Evolutionary conservation across 2,329 filamentous ascomycete species (phyloP).

Genomic region (Talaromyces islandicus): DNA sequence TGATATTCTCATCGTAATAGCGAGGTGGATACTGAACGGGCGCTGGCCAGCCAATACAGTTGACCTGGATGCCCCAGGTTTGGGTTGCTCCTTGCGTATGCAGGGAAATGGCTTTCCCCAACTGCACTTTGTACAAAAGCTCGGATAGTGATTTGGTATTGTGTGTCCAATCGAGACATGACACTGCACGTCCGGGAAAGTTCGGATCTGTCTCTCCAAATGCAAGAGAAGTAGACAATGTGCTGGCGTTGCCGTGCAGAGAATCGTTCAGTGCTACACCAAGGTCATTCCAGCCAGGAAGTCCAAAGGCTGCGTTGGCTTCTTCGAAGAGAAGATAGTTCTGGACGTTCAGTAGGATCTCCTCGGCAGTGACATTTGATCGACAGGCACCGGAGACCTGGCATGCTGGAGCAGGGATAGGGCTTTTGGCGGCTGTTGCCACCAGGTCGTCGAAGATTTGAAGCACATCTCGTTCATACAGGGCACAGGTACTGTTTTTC

Average conservation of each 20-base stretch:
- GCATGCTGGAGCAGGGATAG: neutral
- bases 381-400: slow-evolving; percentile 27
- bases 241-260: slow-evolving; percentile 30
- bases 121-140: slow-evolving; percentile 21
- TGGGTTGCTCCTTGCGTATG: slow-evolving; percentile 30
- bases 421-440: neutral
- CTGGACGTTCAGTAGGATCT: slow-evolving; percentile 28
- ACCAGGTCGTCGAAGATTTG: neutral
- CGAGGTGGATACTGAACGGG: slow-evolving; percentile 29
- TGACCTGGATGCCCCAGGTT: slow-evolving; percentile 19
- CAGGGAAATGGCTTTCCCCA: slow-evolving; percentile 27
- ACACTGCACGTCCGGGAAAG: slow-evolving; percentile 14
- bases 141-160: slow-evolving; percentile 12
- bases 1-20: slow-evolving; percentile 11
- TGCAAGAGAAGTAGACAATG: slow-evolving; percentile 24
- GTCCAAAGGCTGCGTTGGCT: neutral
- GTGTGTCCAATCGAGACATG: neutral
- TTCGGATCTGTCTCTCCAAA: slow-evolving; percentile 20
- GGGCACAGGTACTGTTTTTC: neutral
- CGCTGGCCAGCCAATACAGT: slow-evolving; percentile 39
- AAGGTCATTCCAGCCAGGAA: slow-evolving; percentile 15
- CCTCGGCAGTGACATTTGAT: slow-evolving; percentile 29
- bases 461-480: neutral
- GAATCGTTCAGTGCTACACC: slow-evolving; percentile 22
- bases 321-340: slow-evolving; percentile 20